Conservation (phyloP, 106 monocot genomes). For the Xerophyta viscosa region DNA sequence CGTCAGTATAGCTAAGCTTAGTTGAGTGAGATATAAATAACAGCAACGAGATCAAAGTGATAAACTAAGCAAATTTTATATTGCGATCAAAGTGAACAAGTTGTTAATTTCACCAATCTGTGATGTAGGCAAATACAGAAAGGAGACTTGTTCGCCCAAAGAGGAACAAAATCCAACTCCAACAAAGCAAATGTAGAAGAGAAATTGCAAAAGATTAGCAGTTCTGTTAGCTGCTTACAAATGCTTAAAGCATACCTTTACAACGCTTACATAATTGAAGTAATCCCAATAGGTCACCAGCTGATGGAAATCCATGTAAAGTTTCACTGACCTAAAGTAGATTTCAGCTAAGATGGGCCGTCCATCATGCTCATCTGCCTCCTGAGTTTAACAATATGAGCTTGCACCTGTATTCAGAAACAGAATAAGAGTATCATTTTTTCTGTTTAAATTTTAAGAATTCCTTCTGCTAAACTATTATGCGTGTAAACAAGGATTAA, state of each 20-base stretch:
- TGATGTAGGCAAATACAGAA: too few species aligned
- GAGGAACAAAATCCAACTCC: too few species aligned
- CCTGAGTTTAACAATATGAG: conserved; percentile 88
- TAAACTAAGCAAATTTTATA: too few species aligned
- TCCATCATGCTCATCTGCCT: conserved; percentile 90
- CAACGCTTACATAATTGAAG: neutral
- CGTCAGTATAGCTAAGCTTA: too few species aligned
- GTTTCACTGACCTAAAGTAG: conserved; percentile 61
- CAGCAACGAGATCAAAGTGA: too few species aligned
- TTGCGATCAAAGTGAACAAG: too few species aligned
- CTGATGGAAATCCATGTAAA: neutral
- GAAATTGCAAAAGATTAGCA: too few species aligned
- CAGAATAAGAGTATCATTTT: neutral
- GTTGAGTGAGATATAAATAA: too few species aligned
- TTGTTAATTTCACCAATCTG: too few species aligned
- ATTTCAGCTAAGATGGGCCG: conserved; percentile 54
- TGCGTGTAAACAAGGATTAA: neutral
- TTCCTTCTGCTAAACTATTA: neutral
- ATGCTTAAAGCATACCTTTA: conserved; percentile 1
- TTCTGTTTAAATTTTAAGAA: neutral
- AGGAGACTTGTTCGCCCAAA: too few species aligned
- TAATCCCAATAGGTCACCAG: neutral
- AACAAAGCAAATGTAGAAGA: too few species aligned
- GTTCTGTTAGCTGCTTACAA: neutral
- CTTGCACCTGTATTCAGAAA: conserved; percentile 61